phyloP scores from a whole-genome alignment of 768 basidiomycete genomes.

The Tylopilus subfusipes region DNA sequence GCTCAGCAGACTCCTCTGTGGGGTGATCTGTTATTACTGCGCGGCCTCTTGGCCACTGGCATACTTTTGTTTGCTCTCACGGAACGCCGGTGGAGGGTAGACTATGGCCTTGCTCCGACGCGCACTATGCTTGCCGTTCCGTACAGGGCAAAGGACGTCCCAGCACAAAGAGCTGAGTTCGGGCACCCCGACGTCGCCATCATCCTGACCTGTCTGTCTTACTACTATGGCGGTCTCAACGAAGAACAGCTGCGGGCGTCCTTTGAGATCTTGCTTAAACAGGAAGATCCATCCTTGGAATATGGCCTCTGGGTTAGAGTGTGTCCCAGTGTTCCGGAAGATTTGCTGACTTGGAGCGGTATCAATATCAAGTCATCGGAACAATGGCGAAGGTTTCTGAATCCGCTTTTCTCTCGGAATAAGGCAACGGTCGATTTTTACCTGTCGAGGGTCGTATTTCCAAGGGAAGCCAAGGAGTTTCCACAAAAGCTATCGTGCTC shows the following conservation, averaged over 20 bases:
- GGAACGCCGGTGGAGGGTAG: slow-evolving; percentile 39
- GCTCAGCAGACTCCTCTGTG: slow-evolving; percentile 9
- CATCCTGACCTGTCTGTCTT: slow-evolving; percentile 35
- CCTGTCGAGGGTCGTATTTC: slow-evolving; percentile 37
- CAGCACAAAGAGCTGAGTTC: slow-evolving; percentile 37
- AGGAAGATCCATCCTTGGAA: slow-evolving; percentile 2
- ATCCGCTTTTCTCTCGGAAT: slow-evolving; percentile 30
- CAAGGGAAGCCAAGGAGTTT: slow-evolving; percentile 38
- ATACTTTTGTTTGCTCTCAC: slow-evolving; percentile 30
- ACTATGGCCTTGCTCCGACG: slow-evolving; percentile 33
- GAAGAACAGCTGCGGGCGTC: neutral
- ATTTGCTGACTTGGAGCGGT: neutral
- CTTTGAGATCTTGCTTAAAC: slow-evolving; percentile 2
- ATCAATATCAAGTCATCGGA: slow-evolving; percentile 25
- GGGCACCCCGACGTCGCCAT: slow-evolving; percentile 38
- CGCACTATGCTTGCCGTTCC: slow-evolving; percentile 38
- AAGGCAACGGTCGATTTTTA: slow-evolving; percentile 35
- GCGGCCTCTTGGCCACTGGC: slow-evolving; percentile 33
- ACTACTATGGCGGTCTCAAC: slow-evolving; percentile 36
- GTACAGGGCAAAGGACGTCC: slow-evolving; percentile 38
- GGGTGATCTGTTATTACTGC: slow-evolving; percentile 29
- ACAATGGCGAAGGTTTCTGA: slow-evolving; percentile 21
- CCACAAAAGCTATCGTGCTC: slow-evolving; percentile 33
- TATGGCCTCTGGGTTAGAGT: neutral
- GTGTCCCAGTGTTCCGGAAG: neutral